These are phyloP conservation scores for Glarea lozoyensis DNA, from an alignment of 495 filamentous ascomycete species.

Conservation along the genomic window DNA sequence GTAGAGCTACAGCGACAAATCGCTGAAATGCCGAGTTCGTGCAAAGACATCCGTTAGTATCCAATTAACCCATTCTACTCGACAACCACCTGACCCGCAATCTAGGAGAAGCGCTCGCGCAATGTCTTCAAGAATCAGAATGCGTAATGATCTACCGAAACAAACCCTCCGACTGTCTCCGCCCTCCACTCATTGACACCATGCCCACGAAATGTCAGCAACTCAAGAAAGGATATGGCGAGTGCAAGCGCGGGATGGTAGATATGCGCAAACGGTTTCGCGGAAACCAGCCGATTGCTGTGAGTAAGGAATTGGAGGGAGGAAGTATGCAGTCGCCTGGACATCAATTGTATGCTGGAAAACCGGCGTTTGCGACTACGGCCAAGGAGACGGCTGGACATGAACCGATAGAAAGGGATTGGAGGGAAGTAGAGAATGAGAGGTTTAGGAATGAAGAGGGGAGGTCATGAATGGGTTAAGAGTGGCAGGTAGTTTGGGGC, in stretches of 20 bases:
- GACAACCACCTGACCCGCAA: constrained; percentile 1
- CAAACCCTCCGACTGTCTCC: constrained; percentile 78
- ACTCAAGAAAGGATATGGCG: constrained; percentile 80
- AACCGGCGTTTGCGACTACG: constrained; percentile 53
- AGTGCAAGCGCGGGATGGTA: constrained; percentile 93
- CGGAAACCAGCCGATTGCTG: constrained; percentile 79
- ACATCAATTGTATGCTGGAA: constrained; percentile 73
- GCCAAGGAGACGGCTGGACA: constrained; percentile 40
- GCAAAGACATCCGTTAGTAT: constrained; percentile 84
- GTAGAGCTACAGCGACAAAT: not conserved
- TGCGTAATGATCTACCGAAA: constrained; percentile 90
- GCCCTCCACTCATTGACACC: constrained; percentile 63
- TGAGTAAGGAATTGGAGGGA: constrained; percentile 51
- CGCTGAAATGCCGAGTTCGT: constrained; percentile 81
- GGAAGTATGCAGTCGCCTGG: constrained; percentile 40
- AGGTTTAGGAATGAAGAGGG: constrained; percentile 29
- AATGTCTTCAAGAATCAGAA: constrained; percentile 90
- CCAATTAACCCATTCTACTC: constrained; percentile 6
- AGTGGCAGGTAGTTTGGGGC: too few species aligned
- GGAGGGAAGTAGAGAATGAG: constrained; percentile 47
- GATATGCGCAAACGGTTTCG: constrained; percentile 99
- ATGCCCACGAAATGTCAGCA: constrained; percentile 87
- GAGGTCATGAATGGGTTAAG: too few species aligned
- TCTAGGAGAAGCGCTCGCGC: constrained; percentile 77
- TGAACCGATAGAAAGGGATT: constrained; percentile 40